Percentiles rank a stretch among this genome's conserved stretches.
Evolutionary conservation across 2,329 filamentous ascomycete genomes (phyloP).

Genomic region (Albophoma yamanashiensis): DNA sequence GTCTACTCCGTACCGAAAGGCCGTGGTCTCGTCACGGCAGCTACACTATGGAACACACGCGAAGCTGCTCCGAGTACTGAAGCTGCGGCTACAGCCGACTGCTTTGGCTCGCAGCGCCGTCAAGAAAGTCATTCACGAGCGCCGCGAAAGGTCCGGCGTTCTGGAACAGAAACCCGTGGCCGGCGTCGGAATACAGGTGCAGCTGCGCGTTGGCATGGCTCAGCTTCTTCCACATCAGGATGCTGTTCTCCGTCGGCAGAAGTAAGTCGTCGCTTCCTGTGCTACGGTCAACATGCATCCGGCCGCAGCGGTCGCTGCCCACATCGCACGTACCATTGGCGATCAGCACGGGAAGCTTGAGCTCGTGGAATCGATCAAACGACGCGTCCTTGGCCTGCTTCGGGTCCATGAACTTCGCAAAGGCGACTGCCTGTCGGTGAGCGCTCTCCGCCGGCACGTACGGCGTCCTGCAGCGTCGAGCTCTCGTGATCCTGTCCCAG

Average conservation of each 20-base stretch:
- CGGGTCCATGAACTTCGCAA: constrained; percentile 24
- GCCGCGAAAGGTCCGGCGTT: constrained; percentile 19
- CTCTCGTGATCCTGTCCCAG: constrained; percentile 22
- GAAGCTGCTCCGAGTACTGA: neutral
- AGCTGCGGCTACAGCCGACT: constrained; percentile 1
- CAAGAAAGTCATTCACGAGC: constrained; percentile 21
- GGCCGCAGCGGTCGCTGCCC: neutral
- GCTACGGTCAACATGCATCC: neutral
- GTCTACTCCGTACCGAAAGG: neutral
- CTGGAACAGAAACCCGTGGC: constrained; percentile 24
- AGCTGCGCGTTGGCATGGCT: constrained; percentile 17
- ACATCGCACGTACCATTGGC: constrained; percentile 22
- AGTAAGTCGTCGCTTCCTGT: constrained; percentile 22
- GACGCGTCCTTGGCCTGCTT: constrained; percentile 19
- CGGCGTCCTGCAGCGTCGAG: constrained; percentile 12
- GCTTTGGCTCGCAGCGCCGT: neutral
- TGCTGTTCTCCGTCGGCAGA: constrained; percentile 25
- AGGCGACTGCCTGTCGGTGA: constrained; percentile 18
- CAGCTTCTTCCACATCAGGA: constrained; percentile 24
- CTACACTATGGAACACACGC: neutral
- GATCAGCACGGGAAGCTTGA: constrained; percentile 24
- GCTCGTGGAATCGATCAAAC: constrained; percentile 20
- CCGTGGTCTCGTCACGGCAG: neutral
- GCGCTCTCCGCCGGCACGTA: constrained; percentile 15
- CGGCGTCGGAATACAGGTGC: constrained; percentile 23